Base-by-base conservation (phyloP, 1,284 basidiomycete species). In the Violaceomyces palustris region DNA sequence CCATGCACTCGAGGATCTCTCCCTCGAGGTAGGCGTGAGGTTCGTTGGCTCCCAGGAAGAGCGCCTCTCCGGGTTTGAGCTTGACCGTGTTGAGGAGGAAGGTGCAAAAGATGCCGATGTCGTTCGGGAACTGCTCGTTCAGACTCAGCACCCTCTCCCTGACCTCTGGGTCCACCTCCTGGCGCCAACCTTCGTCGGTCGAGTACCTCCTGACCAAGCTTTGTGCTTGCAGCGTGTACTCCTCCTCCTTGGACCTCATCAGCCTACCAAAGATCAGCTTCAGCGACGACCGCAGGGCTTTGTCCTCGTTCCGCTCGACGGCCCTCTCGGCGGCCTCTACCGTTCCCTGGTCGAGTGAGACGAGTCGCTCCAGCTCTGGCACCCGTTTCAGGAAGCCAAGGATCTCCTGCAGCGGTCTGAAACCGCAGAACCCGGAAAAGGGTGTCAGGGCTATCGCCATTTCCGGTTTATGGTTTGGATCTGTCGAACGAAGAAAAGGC, bases 401-500 rank as follows among this genome's bases (percentile, higher is more conserved):
- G 62, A 96, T 88, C 41, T 82, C 77, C 1, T 78, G 69, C 1
- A 91, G 79, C 4, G 90, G 90, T 10, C 84, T 79, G 77, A 94
- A 96, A 24, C 91, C 91, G 69, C 90, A 94, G 69, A 98, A 81
- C 0, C 88, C 94, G 28, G 79, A 79, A 78, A 98, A 98, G 6
- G 85, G 82, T 0, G 91, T 92, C 43, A 99, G 76, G 1, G 94
- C 94, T 39, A 98, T 81, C 10, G 92, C 91, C 89, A 99, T 94
- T 74, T 99, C 94, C 3, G 94, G 94, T 76, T 96, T 96, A 69
- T 94, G 91, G 68, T 94, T 94, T 11, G 83, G 80, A 74, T 96
- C 89, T 88, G 64, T 14, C 17, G 24, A 9, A 35, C 11, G 23
- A 14, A 25, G n/a, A n/a, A n/a, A n/a, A n/a, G n/a, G n/a, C n/a